Evolutionary conservation across 2,329 filamentous ascomycete genomes (phyloP).

Genomic region (Pseudogymnoascus sp.): DNA sequence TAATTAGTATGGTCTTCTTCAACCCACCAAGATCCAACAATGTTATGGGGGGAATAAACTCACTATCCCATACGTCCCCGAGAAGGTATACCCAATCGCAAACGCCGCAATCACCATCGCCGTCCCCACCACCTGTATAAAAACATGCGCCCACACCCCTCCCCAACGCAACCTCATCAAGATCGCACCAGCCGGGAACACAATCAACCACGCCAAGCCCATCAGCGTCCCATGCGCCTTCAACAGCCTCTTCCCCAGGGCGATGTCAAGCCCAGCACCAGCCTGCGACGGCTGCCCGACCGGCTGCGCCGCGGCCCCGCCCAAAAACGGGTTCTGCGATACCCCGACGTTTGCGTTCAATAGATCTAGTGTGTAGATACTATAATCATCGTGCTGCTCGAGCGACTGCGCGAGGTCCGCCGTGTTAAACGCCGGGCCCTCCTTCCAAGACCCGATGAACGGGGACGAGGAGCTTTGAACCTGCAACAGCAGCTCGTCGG

Average conservation of each 20-base stretch:
- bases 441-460: neutral
- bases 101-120: conserved; percentile 53
- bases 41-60: conserved; percentile 23
- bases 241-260: neutral
- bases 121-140: conserved; percentile 47
- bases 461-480: neutral
- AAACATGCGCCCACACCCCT: conserved; percentile 39
- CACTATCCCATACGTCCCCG: conserved; percentile 36
- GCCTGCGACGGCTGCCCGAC: neutral
- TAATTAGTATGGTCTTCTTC: neutral
- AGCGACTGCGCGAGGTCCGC: neutral
- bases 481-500: neutral
- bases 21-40: neutral
- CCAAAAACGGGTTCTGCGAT: neutral
- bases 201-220: conserved; percentile 48
- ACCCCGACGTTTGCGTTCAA: neutral
- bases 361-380: neutral
- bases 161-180: conserved; percentile 42
- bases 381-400: neutral
- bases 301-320: neutral
- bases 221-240: conserved; percentile 52
- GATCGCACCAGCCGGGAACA: conserved; percentile 53
- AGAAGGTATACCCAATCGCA: conserved; percentile 45
- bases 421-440: neutral
- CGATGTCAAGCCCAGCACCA: neutral